Conservation (phyloP, 805 yeast genomes). For the Grigorovia jiainica region DNA sequence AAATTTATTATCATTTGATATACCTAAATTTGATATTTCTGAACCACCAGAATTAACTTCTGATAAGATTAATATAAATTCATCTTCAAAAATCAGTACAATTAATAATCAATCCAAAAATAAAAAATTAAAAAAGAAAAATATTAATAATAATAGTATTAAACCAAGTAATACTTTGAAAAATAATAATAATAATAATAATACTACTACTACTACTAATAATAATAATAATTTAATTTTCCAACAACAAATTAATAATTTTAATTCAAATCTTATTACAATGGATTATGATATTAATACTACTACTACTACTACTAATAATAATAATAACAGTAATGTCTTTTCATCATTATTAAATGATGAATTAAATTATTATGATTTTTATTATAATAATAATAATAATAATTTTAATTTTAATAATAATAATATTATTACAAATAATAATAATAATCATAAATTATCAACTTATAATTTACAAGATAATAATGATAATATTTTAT, state of each 20-base stretch:
- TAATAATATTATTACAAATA: too few relatives aligned
- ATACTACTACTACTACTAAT: too few relatives aligned
- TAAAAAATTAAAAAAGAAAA: background rate
- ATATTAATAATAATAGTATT: too few relatives aligned
- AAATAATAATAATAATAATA: too few relatives aligned
- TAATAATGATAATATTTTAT: conserved; percentile 10
- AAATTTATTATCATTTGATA: background rate
- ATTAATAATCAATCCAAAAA: background rate
- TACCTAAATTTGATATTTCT: background rate
- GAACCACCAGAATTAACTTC: background rate
- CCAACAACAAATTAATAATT: too few relatives aligned
- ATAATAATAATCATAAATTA: background rate
- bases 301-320: background rate
- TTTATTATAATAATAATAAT: background rate
- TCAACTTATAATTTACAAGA: conserved; percentile 16
- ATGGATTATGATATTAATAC: background rate
- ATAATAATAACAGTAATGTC: background rate
- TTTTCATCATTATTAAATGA: background rate
- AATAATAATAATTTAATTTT: too few relatives aligned
- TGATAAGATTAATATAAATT: background rate
- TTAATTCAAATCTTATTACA: too few relatives aligned
- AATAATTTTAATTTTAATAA: background rate
- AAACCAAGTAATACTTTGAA: too few relatives aligned
- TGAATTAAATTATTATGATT: conserved; percentile 1
- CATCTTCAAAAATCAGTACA: too few relatives aligned